These are phyloP conservation scores for Botrytis fragariae DNA, from an alignment of 2,329 filamentous ascomycete genomes.

Conservation along the genomic window DNA sequence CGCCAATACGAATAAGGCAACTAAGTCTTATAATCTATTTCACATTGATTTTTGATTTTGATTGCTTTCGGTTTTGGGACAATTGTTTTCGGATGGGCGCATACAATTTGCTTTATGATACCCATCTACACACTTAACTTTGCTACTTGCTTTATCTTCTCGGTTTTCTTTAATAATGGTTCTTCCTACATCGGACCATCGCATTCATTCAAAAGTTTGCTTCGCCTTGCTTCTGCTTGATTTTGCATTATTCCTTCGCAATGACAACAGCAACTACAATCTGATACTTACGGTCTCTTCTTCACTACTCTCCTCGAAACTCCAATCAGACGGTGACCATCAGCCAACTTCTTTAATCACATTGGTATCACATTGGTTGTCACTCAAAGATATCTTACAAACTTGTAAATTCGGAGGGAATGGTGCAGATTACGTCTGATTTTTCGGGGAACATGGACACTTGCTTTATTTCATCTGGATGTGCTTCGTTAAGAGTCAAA, in stretches of 20 bases:
- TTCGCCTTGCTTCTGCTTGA: neutral
- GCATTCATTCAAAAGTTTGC: neutral
- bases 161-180: neutral
- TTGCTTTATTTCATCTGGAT: neutral
- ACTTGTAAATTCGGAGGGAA: neutral
- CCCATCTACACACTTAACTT: neutral
- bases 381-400: neutral
- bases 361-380: neutral
- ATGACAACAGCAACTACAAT: neutral
- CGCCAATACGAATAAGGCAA: neutral
- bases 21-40: neutral
- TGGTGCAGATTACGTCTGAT: constrained; percentile 3
- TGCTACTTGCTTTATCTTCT: neutral
- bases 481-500: neutral
- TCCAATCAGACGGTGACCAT: neutral
- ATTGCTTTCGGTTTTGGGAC: neutral
- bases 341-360: neutral
- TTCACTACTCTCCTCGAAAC: constrained; percentile 10
- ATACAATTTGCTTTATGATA: constrained; percentile 2
- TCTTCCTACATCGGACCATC: constrained; percentile 2
- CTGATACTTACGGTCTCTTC: neutral
- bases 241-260: neutral
- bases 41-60: neutral
- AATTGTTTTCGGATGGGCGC: neutral
- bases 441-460: neutral